A percentile compares a stretch with the other conserved stretches of the same genome.
Evolutionary conservation across 495 filamentous ascomycete genomes (phyloP).

Genomic region (Trypethelium eluteriae): DNA sequence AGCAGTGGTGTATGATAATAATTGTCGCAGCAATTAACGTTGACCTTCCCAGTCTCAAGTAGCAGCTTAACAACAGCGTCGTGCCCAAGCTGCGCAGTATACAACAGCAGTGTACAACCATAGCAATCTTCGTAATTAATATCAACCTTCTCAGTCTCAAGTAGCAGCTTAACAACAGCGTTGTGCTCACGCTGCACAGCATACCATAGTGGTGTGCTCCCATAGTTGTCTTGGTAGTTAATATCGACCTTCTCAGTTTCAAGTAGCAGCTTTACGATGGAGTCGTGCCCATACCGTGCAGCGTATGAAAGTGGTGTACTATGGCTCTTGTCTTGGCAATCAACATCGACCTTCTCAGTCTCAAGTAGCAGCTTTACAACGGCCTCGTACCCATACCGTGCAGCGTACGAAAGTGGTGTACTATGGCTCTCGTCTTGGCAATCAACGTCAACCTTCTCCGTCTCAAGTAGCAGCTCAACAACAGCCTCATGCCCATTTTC

Average conservation of each 20-base stretch:
- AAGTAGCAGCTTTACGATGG: too few species aligned
- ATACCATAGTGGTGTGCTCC: slow-evolving; percentile 17
- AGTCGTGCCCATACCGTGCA: too few species aligned
- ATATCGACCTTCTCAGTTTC: too few species aligned
- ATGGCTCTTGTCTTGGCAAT: slow-evolving; percentile 16
- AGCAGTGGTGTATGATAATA: too few species aligned
- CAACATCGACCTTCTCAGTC: slow-evolving; percentile 17
- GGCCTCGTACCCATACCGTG: slow-evolving; percentile 13
- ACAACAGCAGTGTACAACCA: too few species aligned
- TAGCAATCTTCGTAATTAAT: too few species aligned
- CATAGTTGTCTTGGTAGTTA: too few species aligned
- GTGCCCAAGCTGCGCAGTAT: too few species aligned
- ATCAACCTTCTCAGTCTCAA: slow-evolving; percentile 12
- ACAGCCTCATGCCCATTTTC: slow-evolving; percentile 18
- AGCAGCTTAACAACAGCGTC: too few species aligned
- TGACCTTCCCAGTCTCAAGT: too few species aligned
- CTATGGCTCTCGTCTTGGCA: slow-evolving; percentile 18
- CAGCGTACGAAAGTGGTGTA: slow-evolving; percentile 20
- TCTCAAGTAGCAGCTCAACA: slow-evolving; percentile 21
- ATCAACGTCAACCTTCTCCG: slow-evolving; percentile 23
- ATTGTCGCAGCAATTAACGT: too few species aligned
- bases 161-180: slow-evolving; percentile 14
- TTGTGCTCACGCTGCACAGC: slow-evolving; percentile 15
- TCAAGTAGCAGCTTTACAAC: slow-evolving; percentile 17
- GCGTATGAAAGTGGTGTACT: too few species aligned